These are phyloP conservation scores for Wickerhamiella lipophila DNA, from an alignment of 805 yeast species.

Conservation along the genomic window DNA sequence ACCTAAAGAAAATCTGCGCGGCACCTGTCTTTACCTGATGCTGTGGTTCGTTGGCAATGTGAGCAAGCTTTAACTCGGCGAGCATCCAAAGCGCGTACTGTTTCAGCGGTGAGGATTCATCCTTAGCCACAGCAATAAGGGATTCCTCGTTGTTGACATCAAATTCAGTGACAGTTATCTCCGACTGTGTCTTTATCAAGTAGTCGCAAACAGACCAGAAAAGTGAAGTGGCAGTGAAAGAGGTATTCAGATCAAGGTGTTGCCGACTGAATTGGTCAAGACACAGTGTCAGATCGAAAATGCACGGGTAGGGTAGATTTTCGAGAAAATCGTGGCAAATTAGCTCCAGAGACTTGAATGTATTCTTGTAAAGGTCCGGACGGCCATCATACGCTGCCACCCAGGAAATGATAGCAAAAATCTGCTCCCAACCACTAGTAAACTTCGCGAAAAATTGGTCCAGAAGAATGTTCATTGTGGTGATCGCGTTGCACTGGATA, in stretches of 20 bases:
- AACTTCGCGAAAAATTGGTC: conserved; percentile 62
- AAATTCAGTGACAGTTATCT: neutral
- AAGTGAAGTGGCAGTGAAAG: conserved; percentile 82
- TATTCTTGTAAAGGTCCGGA: conserved; percentile 39
- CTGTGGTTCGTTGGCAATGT: conserved; percentile 50
- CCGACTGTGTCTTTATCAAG: conserved; percentile 23
- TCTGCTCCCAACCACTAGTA: conserved; percentile 57
- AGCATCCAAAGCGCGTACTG: conserved; percentile 47
- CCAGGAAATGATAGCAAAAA: conserved; percentile 41
- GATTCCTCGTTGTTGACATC: conserved; percentile 10
- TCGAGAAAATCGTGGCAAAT: conserved; percentile 76
- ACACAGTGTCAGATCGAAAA: conserved; percentile 56
- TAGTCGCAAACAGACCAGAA: conserved; percentile 88
- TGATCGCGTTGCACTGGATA: conserved; percentile 47
- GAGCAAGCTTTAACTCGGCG: conserved; percentile 47
- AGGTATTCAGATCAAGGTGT: conserved; percentile 61
- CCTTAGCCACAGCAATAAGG: conserved; percentile 23
- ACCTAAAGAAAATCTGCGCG: conserved; percentile 73
- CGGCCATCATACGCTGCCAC: conserved; percentile 26
- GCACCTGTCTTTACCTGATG: conserved; percentile 83
- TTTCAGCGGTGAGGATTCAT: conserved; percentile 14
- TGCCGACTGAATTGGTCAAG: conserved; percentile 63
- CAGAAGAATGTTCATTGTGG: conserved; percentile 56
- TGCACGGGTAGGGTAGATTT: conserved; percentile 52
- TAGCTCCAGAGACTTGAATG: conserved; percentile 73